Evolutionary conservation across 2,329 filamentous ascomycete species (phyloP), one percentile per base, ranked within the genome.

Genomic region (Pyrenochaeta sp.): DNA sequence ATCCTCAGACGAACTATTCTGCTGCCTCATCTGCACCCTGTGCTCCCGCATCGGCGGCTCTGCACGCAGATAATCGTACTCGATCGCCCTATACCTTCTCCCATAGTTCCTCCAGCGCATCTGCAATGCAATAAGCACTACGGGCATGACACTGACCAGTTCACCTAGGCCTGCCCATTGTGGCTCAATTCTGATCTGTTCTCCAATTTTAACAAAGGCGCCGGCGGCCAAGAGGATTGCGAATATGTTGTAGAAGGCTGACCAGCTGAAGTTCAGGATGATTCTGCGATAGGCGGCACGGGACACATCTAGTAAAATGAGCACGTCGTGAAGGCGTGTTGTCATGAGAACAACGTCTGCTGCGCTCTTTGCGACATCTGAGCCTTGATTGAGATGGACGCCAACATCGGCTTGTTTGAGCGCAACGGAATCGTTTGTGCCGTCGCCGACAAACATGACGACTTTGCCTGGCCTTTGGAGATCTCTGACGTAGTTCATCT

Each of bases 371-470:
- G 90, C 87, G 1, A 92, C 80, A 51, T 92, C 89, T 7, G 59
- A 64, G 31, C 58, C 79, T 50, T 78, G 81, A 53, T 83, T 83
- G 69, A 94, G 84, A 60, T 91, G 88, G 0, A 92, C 79, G 23
- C 91, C 91, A 23, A 94, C 82, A 5, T 83, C 83, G 1, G 91
- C 89, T 67, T 87, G 84, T 0, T 89, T 86, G 2, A 94, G 80
- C 0, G 90, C 90, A 2, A 85, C 81, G 0, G 90, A 88, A 66
- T 94, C 90, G 70, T 94, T 94, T 12, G 89, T 92, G 1, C 91
- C 91, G 63, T 94, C 90, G 30, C 90, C 90, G 45, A 85, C 83
- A 72, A 94, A 93, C 5, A 92, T 73, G 15, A 91, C 83, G 1
- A 82, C 59, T 20, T 46, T 58, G 1, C 44, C 44, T 1, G 49